These are phyloP conservation scores for Ilex paraguariensis DNA, from an alignment of 305 asterid genomes.

Conservation along the genomic window DNA sequence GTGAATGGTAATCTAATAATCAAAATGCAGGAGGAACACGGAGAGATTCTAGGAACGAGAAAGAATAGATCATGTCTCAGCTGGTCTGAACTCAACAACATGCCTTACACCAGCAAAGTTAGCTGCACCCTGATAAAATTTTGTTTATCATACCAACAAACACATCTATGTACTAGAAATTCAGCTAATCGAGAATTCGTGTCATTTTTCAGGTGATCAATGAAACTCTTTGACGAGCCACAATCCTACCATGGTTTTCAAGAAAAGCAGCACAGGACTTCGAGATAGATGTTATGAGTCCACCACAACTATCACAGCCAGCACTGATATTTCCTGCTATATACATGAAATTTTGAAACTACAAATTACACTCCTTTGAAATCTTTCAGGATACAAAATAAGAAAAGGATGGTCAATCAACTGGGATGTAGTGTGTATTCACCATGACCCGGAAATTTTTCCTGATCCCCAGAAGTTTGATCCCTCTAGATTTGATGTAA, in stretches of 20 bases:
- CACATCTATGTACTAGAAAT: too few relatives aligned
- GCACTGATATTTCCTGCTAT: neutral
- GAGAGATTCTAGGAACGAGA: conserved; percentile 40
- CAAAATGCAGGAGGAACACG: conserved; percentile 65
- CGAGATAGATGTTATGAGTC: conserved; percentile 56
- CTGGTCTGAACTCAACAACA: conserved; percentile 77
- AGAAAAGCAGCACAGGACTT: conserved; percentile 86
- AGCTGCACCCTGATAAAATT: conserved; percentile 11
- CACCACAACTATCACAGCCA: neutral
- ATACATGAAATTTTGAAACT: neutral
- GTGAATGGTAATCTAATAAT: conserved; percentile 3
- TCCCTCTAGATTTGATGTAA: conserved; percentile 76
- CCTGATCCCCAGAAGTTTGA: conserved; percentile 63
- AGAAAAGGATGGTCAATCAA: conserved; percentile 71
- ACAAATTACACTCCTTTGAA: neutral
- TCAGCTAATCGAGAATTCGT: too few relatives aligned
- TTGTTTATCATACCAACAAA: too few relatives aligned
- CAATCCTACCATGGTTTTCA: conserved; percentile 79
- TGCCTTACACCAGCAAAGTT: conserved; percentile 76
- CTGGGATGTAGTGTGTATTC: conserved; percentile 81
- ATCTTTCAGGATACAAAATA: conserved; percentile 50
- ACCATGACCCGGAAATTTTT: conserved; percentile 61
- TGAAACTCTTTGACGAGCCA: conserved; percentile 78
- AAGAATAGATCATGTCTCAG: conserved; percentile 48
- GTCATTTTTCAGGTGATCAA: conserved; percentile 44